Conservation (phyloP, 192 early-diverging fungal genomes). For the Coemansia brasiliensis region DNA sequence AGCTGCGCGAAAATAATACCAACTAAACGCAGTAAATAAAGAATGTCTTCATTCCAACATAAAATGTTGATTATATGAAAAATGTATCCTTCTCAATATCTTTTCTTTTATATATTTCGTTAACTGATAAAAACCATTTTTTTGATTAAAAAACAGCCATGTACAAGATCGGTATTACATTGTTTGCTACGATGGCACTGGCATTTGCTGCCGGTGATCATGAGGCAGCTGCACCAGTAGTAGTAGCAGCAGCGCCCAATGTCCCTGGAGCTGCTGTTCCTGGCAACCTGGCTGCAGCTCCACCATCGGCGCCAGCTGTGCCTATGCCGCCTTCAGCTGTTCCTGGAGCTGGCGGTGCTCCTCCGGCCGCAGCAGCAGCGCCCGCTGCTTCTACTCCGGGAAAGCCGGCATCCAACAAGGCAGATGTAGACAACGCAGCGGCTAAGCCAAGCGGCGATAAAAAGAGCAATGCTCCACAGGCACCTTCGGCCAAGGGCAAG, state of each 20-base stretch:
- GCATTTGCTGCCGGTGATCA: constrained; percentile 18
- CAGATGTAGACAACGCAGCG: neutral
- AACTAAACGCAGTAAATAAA: neutral
- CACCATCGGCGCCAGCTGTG: constrained; percentile 1
- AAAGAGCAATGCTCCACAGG: constrained; percentile 6
- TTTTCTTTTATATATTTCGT: neutral
- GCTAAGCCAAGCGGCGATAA: constrained; percentile 13
- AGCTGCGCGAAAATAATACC: neutral
- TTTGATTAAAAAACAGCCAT: constrained; percentile 3
- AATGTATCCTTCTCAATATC: constrained; percentile 1
- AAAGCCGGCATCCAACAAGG: constrained; percentile 4
- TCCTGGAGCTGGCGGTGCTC: constrained; percentile 13
- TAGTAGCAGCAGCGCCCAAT: constrained; percentile 5
- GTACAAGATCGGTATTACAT: constrained; percentile 29
- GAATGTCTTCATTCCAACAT: neutral
- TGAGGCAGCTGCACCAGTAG: constrained; percentile 12
- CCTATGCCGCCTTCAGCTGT: constrained; percentile 9
- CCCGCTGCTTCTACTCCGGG: neutral
- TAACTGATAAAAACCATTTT: neutral
- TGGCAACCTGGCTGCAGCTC: constrained; percentile 7
- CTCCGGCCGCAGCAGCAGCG: constrained; percentile 1
- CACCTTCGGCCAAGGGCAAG: constrained; percentile 26
- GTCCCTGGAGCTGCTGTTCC: constrained; percentile 6
- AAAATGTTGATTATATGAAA: neutral
- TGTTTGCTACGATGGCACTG: constrained; percentile 20